phyloP scores from a whole-genome alignment of 176 grass and related monocot genomes.

The Musa beccarii region DNA sequence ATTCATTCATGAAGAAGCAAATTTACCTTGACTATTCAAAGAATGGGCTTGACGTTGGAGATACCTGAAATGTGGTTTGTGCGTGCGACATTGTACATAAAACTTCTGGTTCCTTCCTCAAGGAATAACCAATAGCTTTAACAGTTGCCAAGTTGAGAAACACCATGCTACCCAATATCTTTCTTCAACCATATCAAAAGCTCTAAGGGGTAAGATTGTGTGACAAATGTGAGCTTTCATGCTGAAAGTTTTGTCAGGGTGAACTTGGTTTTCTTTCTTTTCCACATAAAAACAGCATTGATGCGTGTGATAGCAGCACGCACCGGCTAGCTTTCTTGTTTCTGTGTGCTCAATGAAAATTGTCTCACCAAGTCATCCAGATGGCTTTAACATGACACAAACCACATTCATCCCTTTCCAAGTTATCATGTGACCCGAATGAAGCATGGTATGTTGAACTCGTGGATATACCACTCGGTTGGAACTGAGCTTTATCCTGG shows the following conservation, averaged over 20 bases:
- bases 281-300: too few species aligned
- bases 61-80: not conserved
- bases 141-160: not conserved
- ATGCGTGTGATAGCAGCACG: too few species aligned
- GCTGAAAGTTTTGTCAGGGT: not conserved
- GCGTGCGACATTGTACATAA: not conserved
- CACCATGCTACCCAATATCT: not conserved
- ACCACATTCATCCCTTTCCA: not conserved
- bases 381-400: not conserved
- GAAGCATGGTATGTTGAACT: not conserved
- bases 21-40: too few species aligned
- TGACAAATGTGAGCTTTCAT: not conserved
- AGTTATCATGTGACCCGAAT: not conserved
- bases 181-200: not conserved
- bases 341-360: not conserved
- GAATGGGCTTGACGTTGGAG: too few species aligned
- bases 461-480: not conserved
- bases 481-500: not conserved
- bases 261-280: too few species aligned
- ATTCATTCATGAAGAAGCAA: too few species aligned
- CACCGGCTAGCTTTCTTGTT: not conserved
- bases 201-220: not conserved
- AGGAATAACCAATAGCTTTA: not conserved
- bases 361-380: not conserved
- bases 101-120: not conserved